Percentiles rank a stretch among this genome's conserved stretches.
Evolutionary conservation across 768 basidiomycete species (phyloP).

Genomic region (Collybia nuda): DNA sequence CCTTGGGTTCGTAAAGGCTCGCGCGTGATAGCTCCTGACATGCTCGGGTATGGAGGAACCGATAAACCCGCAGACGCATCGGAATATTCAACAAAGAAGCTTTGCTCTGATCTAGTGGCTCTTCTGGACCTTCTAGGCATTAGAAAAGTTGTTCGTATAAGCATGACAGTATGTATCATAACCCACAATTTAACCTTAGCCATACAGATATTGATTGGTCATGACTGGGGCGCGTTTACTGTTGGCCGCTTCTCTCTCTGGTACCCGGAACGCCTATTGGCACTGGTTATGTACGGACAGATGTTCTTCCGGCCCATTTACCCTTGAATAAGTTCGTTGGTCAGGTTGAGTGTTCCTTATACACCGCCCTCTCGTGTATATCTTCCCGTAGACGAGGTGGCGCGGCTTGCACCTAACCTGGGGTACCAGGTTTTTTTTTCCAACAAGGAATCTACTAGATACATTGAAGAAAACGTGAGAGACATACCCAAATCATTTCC

Average conservation of each 20-base stretch:
- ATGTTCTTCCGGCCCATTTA: background rate
- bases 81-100: conserved; percentile 59
- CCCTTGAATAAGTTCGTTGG: background rate
- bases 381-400: conserved; percentile 51
- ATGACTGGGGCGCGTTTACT: conserved; percentile 77
- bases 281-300: conserved; percentile 56
- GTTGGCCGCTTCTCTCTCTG: conserved; percentile 71
- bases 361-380: conserved; percentile 54
- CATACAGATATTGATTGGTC: conserved; percentile 63
- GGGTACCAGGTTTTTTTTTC: conserved; percentile 73
- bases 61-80: conserved; percentile 56
- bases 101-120: conserved; percentile 63
- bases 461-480: conserved; percentile 59
- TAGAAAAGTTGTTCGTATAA: conserved; percentile 48
- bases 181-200: background rate
- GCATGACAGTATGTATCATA: background rate
- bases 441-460: conserved; percentile 44
- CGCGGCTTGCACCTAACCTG: conserved; percentile 50
- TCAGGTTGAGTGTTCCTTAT: conserved; percentile 68
- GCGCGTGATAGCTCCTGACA: conserved; percentile 62
- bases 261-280: conserved; percentile 62
- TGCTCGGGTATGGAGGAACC: conserved; percentile 67
- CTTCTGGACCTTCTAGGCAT: conserved; percentile 59
- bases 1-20: conserved; percentile 65
- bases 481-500: background rate